Evolutionary conservation across 2,329 filamentous ascomycete species (phyloP).

Genomic region (Penicillium nordicum): DNA sequence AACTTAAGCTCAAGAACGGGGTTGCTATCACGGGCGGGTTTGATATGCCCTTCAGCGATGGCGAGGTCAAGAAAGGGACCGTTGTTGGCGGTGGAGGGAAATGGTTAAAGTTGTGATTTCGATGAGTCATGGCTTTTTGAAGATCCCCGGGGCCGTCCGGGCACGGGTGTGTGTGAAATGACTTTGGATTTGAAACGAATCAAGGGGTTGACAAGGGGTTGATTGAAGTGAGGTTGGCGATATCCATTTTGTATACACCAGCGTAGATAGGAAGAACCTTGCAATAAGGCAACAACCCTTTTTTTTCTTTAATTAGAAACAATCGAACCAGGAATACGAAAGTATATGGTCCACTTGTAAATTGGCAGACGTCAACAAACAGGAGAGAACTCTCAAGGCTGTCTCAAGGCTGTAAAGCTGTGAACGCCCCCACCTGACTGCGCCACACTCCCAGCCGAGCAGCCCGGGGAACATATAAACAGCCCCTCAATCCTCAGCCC

Average conservation of each 20-base stretch:
- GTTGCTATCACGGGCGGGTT: conserved; percentile 7
- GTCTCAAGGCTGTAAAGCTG: conserved; percentile 21
- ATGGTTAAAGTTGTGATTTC: conserved; percentile 8
- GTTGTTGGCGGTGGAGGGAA: conserved; percentile 1
- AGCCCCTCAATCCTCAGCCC: background rate
- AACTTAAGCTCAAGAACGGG: conserved; percentile 6
- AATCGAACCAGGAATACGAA: background rate
- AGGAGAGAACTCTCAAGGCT: conserved; percentile 10
- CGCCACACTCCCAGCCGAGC: conserved; percentile 15
- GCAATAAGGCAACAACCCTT: background rate
- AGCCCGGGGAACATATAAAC: conserved; percentile 2
- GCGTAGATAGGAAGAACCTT: background rate
- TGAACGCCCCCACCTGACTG: conserved; percentile 19
- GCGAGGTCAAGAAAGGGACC: conserved; percentile 2
- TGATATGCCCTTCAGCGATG: conserved; percentile 10
- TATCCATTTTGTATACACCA: background rate
- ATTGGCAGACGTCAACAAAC: background rate
- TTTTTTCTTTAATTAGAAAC: conserved; percentile 1
- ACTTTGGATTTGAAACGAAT: background rate
- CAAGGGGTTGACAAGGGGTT: background rate
- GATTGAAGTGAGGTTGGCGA: background rate
- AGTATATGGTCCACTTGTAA: background rate
- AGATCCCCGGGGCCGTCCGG: background rate
- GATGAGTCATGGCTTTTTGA: background rate
- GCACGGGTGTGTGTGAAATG: background rate